Base-by-base conservation (phyloP, 2,329 filamentous ascomycete species). In the Cercospora berteroae region DNA sequence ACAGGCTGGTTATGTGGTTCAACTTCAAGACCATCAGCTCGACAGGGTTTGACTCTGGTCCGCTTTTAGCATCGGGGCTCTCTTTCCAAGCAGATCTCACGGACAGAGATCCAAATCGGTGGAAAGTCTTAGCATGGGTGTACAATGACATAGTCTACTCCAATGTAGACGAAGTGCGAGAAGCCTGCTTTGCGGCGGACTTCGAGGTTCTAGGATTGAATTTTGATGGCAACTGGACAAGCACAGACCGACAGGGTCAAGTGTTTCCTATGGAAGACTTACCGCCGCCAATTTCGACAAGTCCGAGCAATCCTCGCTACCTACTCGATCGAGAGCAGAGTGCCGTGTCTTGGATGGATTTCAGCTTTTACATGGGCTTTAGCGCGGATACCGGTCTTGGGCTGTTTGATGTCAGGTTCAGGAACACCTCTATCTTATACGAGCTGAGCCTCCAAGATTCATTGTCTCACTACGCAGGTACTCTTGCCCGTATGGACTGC, bases 401-500 rank as follows among this genome's bases (percentile, higher is more conserved):
- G 0, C 76, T 88, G 0, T 83, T 82, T 71, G 81, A 88, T 67
- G 82, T 88, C 55, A 77, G 79, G 18, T 86, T 83, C 78, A 84
- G 86, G 71, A 84, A 83, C n/a, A 80, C 86, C 67, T 78, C 84
- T 6, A 74, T 88, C 6, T 76, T 88, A 10, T 88, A 87, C 65
- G 85, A 88, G 68, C 77, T 88, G 1, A 81, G 82, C 2, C 76
- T 88, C 0, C 83, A 87, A 72, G 85, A 88, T 74, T 85, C 85
- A 0, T 75, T 86, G 7, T 82, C 84, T 1, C 83, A 85, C 63
- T 86, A 86, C 64, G 82, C 83, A 1, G 80, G 39, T 44, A n/a
- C n/a, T n/a, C n/a, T n/a, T n/a, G n/a, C n/a, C n/a, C n/a, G n/a
- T n/a, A n/a, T n/a, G n/a, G n/a, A n/a, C n/a, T n/a, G n/a, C n/a